Conservation (phyloP, 2,329 filamentous ascomycete species). For the Cordyceps militaris region DNA sequence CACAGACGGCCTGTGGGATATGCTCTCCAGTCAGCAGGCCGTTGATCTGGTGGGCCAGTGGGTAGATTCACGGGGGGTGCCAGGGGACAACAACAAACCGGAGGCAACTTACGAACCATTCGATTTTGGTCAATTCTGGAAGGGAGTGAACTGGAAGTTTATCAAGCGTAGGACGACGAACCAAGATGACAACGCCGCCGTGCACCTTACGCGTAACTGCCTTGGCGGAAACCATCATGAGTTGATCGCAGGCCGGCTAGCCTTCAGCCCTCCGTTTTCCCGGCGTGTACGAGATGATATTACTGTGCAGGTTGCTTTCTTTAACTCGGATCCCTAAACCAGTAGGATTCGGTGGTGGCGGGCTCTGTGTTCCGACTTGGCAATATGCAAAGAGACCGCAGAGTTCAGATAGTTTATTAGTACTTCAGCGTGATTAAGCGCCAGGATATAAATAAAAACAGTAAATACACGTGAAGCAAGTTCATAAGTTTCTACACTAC, state of each 20-base stretch:
- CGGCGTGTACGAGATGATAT: constrained; percentile 59
- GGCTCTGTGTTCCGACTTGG: too few species aligned
- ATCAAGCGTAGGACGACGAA: constrained; percentile 6
- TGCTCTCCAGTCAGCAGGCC: constrained; percentile 43
- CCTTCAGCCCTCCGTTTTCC: constrained; percentile 61
- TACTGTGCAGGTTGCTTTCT: constrained; percentile 67
- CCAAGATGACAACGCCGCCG: constrained; percentile 58
- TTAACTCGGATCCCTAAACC: neutral
- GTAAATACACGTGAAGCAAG: neutral
- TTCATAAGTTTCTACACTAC: neutral
- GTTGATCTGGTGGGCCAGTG: constrained; percentile 47
- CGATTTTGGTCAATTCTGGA: neutral
- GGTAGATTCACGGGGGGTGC: constrained; percentile 21
- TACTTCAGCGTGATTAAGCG: neutral
- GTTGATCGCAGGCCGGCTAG: constrained; percentile 63
- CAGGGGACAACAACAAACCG: too few species aligned
- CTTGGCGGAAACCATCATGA: constrained; percentile 66
- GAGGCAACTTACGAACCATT: neutral
- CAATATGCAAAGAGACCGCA: too few species aligned
- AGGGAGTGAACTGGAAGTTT: constrained; percentile 6
- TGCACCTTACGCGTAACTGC: constrained; percentile 68
- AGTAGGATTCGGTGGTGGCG: too few species aligned
- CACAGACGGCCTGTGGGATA: constrained; percentile 56
- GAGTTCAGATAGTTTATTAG: constrained; percentile 46
- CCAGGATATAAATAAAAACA: constrained; percentile 4